A percentile compares a stretch with the other conserved stretches of the same genome.
These are phyloP conservation scores for Fusarium beomiforme DNA, from an alignment of 2,329 filamentous ascomycete genomes.

Conservation along the genomic window DNA sequence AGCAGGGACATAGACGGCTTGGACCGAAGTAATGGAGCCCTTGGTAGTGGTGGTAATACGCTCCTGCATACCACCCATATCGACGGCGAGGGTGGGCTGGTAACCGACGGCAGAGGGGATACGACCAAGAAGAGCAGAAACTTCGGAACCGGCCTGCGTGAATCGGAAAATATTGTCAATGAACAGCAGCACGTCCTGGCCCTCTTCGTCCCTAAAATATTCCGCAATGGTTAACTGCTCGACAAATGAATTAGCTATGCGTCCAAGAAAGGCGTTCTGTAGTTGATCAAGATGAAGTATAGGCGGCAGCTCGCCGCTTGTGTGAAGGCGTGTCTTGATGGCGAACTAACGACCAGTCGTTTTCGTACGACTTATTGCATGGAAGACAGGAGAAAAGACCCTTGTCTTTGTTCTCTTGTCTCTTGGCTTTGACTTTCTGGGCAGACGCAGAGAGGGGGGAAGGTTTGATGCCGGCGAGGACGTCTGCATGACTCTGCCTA, in stretches of 20 bases:
- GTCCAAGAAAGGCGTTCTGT: background rate
- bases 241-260: background rate
- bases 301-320: background rate
- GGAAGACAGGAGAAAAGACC: too few relatives aligned
- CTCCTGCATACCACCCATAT: constrained; percentile 99
- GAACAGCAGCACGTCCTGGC: constrained; percentile 98
- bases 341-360: too few relatives aligned
- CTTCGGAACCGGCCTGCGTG: constrained; percentile 99
- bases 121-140: constrained; percentile 98
- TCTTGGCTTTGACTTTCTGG: too few relatives aligned
- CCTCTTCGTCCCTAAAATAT: constrained; percentile 80
- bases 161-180: constrained; percentile 99
- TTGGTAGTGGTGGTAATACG: constrained; percentile 99
- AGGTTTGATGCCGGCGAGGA: too few relatives aligned
- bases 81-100: constrained; percentile 97
- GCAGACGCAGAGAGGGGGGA: too few relatives aligned
- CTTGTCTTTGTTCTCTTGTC: too few relatives aligned
- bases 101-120: constrained; percentile 99
- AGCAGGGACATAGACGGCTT: constrained; percentile 99
- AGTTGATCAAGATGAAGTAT: background rate
- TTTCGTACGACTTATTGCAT: background rate
- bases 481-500: too few relatives aligned
- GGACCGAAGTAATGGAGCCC: constrained; percentile 99
- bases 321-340: background rate
- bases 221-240: constrained; percentile 72